Evolutionary conservation across 441 rosid species (phyloP).

Genomic region (Flueggea neowawraea): DNA sequence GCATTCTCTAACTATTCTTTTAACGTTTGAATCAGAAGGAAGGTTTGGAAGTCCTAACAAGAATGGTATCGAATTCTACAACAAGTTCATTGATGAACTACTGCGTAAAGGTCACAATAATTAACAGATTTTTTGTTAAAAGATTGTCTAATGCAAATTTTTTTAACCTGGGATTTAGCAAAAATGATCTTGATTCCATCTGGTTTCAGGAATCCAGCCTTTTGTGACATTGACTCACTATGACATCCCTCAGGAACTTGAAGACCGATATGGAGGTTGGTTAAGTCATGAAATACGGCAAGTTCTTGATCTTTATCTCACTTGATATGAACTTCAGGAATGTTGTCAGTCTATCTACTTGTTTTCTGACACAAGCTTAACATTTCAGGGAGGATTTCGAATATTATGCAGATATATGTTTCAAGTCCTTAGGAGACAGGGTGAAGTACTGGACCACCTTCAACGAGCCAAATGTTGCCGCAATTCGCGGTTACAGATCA

Average conservation of each 20-base stretch:
- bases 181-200: not conserved
- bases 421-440: slow-evolving; percentile 45
- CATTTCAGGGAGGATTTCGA: slow-evolving; percentile 52
- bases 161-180: not conserved
- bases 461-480: slow-evolving; percentile 62
- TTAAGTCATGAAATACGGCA: slow-evolving; percentile 31
- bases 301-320: no score
- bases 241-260: slow-evolving; percentile 56
- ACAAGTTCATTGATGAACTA: slow-evolving; percentile 44
- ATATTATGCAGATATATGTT: slow-evolving; percentile 49
- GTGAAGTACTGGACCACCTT: slow-evolving; percentile 52
- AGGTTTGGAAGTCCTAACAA: slow-evolving; percentile 39
- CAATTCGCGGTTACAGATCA: slow-evolving; percentile 21
- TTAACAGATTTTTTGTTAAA: not conserved
- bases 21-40: slow-evolving; percentile 47
- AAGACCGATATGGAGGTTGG: slow-evolving; percentile 47
- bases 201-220: slow-evolving; percentile 39
- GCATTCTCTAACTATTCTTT: no score
- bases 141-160: not conserved
- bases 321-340: no score
- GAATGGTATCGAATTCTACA: slow-evolving; percentile 43
- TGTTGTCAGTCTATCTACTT: no score
- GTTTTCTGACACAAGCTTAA: not conserved
- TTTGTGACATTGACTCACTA: slow-evolving; percentile 48
- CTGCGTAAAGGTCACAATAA: slow-evolving; percentile 33